Conservation (phyloP, 176 grass and related monocot genomes). For the Musa schizocarpa region DNA sequence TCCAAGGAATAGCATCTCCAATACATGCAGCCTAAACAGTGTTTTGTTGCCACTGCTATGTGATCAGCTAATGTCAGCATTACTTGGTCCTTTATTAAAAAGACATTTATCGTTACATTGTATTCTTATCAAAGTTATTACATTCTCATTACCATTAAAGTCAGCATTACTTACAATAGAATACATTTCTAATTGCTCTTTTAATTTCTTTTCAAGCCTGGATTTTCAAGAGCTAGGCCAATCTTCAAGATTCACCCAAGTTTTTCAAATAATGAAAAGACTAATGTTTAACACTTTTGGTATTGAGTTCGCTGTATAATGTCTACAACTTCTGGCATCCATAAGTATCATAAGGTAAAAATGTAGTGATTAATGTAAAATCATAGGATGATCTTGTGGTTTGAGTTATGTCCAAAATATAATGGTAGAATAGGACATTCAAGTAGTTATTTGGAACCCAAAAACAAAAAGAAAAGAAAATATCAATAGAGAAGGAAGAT, state of each 20-base stretch:
- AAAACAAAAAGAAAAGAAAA: background rate
- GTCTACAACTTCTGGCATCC: background rate
- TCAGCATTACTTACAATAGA: background rate
- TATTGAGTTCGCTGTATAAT: background rate
- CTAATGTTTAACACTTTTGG: background rate
- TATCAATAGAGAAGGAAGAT: background rate
- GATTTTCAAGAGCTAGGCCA: background rate
- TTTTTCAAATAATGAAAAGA: background rate
- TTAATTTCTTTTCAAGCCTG: background rate
- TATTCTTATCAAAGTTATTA: too few relatives aligned
- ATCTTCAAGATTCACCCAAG: background rate
- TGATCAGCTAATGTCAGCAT: too few relatives aligned
- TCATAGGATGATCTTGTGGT: background rate
- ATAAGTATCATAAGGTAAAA: background rate
- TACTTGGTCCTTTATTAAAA: too few relatives aligned
- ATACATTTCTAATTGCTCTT: background rate
- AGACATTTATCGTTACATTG: too few relatives aligned
- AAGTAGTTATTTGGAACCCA: too few relatives aligned
- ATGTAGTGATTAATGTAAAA: background rate
- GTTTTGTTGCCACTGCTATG: too few relatives aligned
- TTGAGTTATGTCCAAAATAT: background rate
- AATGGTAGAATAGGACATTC: too few relatives aligned
- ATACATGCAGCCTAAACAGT: too few relatives aligned
- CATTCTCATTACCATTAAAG: background rate
- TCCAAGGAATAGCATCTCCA: too few relatives aligned